Percentiles rank a stretch among this genome's conserved stretches.
Conservation (phyloP, 176 grass and related monocot species). For the Hordeum vulgare region MorexV3_pseudomolecules_assembly NC_058521.1:219988536-219989035, state of each 20-base stretch:
- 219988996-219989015: conserved; percentile 74
- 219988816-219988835: conserved; percentile 4
- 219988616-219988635: neutral
- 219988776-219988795: neutral
- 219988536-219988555: conserved; percentile 24
- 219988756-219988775: neutral
- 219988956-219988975: conserved; percentile 75
- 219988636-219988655: neutral
- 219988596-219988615: neutral
- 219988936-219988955: conserved; percentile 54
- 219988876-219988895: conserved; percentile 60
- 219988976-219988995: conserved; percentile 76
- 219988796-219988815: neutral
- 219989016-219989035: conserved; percentile 34
- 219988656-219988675: neutral
- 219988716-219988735: neutral
- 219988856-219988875: neutral
- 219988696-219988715: neutral
- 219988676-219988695: neutral
- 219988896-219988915: conserved; percentile 35
- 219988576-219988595: neutral
- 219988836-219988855: neutral
- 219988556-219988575: conserved; percentile 25
- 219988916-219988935: conserved; percentile 59
- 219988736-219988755: neutral